These are phyloP conservation scores for Panicum virgatum DNA, from an alignment of 202 grass and related monocot species.

Conservation along the genomic window DNA sequence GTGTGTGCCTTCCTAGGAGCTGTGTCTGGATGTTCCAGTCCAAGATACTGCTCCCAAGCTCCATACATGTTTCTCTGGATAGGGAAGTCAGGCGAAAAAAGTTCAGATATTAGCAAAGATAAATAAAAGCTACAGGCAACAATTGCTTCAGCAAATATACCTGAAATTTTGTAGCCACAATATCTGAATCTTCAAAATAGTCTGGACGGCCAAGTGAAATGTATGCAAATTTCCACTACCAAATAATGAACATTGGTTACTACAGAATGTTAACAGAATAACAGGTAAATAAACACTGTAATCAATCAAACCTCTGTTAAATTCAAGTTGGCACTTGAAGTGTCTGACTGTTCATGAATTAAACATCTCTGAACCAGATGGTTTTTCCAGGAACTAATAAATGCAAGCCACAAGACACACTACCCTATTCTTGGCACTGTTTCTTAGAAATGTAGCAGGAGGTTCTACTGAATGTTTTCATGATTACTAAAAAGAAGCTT, in stretches of 20 bases:
- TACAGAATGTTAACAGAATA: not conserved
- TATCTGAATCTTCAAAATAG: slow-evolving; percentile 91
- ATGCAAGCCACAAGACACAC: not conserved
- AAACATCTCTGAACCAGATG: not conserved
- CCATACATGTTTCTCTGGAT: slow-evolving; percentile 91
- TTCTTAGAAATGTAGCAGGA: not conserved
- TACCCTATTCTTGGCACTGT: not conserved
- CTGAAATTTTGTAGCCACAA: slow-evolving; percentile 83
- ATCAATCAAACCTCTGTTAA: not conserved
- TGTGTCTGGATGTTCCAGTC: slow-evolving; percentile 85
- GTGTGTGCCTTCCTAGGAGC: slow-evolving; percentile 76
- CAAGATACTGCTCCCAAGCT: slow-evolving; percentile 98
- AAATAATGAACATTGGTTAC: slow-evolving; percentile 33
- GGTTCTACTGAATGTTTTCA: not conserved
- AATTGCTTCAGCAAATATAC: slow-evolving; percentile 41
- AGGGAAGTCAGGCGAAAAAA: not conserved
- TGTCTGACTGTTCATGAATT: not conserved
- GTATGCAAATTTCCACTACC: slow-evolving; percentile 98
- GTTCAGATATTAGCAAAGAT: slow-evolving; percentile 9
- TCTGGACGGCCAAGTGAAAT: slow-evolving; percentile 90
- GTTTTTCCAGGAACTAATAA: not conserved
- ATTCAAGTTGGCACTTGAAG: slow-evolving; percentile 3
- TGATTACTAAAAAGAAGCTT: not conserved
- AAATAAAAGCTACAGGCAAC: slow-evolving; percentile 1
- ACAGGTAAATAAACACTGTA: not conserved